These are phyloP conservation scores for Colletotrichum theobromicola DNA, from an alignment of 2,329 filamentous ascomycete species.

Conservation along the genomic window DNA sequence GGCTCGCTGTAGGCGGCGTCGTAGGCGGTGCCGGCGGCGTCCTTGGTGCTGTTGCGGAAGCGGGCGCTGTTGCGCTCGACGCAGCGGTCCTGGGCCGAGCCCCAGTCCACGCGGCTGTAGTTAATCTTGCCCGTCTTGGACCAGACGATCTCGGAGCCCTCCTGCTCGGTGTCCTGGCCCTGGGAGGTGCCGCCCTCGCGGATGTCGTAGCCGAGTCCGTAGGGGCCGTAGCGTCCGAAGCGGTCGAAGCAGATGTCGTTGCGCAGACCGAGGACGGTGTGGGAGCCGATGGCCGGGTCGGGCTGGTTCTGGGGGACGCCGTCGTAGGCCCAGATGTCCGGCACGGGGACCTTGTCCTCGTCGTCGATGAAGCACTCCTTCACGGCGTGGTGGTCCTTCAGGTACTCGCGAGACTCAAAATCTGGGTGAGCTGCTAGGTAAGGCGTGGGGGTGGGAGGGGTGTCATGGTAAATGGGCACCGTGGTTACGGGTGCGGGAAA, in stretches of 20 bases:
- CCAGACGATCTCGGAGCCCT: conserved; percentile 69
- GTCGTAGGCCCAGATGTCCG: conserved; percentile 70
- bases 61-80: conserved; percentile 67
- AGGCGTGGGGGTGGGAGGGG: conserved; percentile 47
- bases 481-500: conserved; percentile 36
- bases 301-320: conserved; percentile 80
- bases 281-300: conserved; percentile 78
- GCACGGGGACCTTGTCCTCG: conserved; percentile 59
- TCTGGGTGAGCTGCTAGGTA: conserved; percentile 69
- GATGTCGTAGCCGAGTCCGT: conserved; percentile 82
- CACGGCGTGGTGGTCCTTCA: conserved; percentile 55
- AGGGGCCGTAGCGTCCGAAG: conserved; percentile 83
- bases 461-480: conserved; percentile 36
- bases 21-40: conserved; percentile 12
- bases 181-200: conserved; percentile 75
- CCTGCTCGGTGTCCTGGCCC: conserved; percentile 73
- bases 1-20: neutral
- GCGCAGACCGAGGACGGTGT: conserved; percentile 74
- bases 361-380: conserved; percentile 69
- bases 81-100: conserved; percentile 57
- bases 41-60: conserved; percentile 53
- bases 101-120: conserved; percentile 62
- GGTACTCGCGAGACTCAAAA: conserved; percentile 63
- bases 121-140: conserved; percentile 59
- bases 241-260: conserved; percentile 88